Evolutionary conservation across 192 early-diverging fungal genomes (phyloP).

Genomic region (Coemansia sp.): DNA sequence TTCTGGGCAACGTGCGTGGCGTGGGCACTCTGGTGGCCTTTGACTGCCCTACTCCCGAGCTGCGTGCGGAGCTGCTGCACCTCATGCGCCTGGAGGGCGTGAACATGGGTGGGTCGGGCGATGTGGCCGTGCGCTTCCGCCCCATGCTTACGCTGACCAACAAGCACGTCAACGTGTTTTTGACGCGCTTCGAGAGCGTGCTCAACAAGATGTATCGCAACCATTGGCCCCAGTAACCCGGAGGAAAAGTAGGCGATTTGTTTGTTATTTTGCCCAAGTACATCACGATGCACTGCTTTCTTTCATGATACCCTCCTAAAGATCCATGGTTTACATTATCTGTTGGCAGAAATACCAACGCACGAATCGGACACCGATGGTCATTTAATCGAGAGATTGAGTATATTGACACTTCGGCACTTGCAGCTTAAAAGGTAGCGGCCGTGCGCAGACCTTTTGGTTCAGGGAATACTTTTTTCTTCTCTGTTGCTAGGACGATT

Average conservation of each 20-base stretch:
- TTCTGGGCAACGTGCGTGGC: conserved; percentile 58
- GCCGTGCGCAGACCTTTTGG: no score
- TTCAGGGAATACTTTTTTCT: no score
- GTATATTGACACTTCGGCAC: no score
- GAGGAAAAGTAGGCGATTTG: neutral
- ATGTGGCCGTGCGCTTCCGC: conserved; percentile 57
- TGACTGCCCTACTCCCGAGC: conserved; percentile 52
- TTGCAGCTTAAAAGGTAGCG: no score
- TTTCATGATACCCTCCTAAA: no score
- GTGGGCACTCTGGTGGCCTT: conserved; percentile 69
- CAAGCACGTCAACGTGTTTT: conserved; percentile 64
- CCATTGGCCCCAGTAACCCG: conserved; percentile 32
- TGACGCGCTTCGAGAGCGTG: conserved; percentile 57
- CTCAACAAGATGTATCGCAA: conserved; percentile 52
- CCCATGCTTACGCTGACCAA: conserved; percentile 70
- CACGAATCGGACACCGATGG: neutral
- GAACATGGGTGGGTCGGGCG: conserved; percentile 68
- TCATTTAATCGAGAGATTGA: no score
- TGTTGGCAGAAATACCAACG: no score
- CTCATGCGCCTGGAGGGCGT: conserved; percentile 60
- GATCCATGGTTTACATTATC: no score
- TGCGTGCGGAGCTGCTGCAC: conserved; percentile 54
- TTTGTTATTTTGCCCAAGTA: neutral
- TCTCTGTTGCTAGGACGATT: no score
- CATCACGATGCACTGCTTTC: no score